phyloP scores from a whole-genome alignment of 306 rosid genomes.

The Vachellia collinsii region DNA sequence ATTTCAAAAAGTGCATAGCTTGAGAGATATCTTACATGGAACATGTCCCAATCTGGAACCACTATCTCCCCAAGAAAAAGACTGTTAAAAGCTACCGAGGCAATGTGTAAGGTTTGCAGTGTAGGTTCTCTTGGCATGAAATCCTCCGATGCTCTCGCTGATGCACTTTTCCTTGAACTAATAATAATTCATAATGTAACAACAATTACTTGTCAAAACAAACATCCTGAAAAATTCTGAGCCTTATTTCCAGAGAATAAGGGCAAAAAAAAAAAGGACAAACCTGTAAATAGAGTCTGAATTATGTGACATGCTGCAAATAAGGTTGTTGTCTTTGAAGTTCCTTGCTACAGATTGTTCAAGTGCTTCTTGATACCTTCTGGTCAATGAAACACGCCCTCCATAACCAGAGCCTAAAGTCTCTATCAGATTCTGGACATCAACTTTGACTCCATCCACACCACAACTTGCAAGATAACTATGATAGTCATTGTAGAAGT shows the following conservation, averaged over 20 bases:
- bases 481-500: conserved; percentile 70
- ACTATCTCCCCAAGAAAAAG: conserved; percentile 75
- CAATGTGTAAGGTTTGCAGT: conserved; percentile 72
- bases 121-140: conserved; percentile 81
- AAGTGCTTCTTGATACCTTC: conserved; percentile 64
- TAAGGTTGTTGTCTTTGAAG: conserved; percentile 57
- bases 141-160: conserved; percentile 79
- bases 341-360: conserved; percentile 63
- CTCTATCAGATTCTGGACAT: conserved; percentile 69
- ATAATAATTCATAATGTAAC: conserved; percentile 3
- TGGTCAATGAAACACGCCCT: conserved; percentile 61
- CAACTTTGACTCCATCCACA: conserved; percentile 78
- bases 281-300: conserved; percentile 74
- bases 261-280: conserved; percentile 2
- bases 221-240: conserved; percentile 8
- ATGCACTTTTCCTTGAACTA: conserved; percentile 71
- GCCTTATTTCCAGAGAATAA: conserved; percentile 19
- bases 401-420: conserved; percentile 69
- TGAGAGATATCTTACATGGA: conserved; percentile 55
- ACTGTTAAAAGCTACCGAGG: conserved; percentile 73
- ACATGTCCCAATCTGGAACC: conserved; percentile 88
- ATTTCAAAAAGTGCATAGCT: conserved; percentile 3
- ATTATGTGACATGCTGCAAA: conserved; percentile 72
- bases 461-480: conserved; percentile 66
- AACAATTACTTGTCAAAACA: conserved; percentile 19